phyloP scores from a whole-genome alignment of 2,329 filamentous ascomycete genomes.

The Apiospora kogelbergensis region DNA sequence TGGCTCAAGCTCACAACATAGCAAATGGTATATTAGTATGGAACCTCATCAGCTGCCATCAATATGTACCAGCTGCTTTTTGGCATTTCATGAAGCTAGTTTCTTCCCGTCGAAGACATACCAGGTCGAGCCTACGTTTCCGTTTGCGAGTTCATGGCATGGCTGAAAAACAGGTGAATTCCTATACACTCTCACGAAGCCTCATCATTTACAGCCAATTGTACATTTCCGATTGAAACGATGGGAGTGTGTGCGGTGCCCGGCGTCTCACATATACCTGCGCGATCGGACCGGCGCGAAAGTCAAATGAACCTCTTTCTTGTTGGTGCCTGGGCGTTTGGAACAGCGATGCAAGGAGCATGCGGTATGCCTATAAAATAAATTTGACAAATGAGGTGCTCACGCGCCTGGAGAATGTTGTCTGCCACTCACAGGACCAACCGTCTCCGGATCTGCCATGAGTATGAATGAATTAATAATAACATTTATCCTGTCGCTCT shows the following conservation, averaged over 20 bases:
- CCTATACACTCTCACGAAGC: too few species aligned
- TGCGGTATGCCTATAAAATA: background rate
- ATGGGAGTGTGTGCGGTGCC: background rate
- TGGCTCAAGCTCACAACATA: background rate
- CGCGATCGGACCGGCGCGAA: background rate
- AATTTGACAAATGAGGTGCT: background rate
- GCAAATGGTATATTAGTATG: too few species aligned
- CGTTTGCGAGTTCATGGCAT: background rate
- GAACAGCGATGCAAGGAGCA: background rate
- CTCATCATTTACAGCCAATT: background rate
- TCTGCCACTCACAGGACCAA: background rate
- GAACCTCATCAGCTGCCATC: too few species aligned
- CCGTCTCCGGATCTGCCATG: background rate
- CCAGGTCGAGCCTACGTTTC: too few species aligned
- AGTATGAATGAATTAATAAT: background rate
- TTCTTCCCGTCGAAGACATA: background rate
- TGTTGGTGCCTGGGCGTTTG: background rate
- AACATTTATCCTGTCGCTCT: slow-evolving; percentile 10
- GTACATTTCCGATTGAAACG: background rate
- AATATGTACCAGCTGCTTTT: too few species aligned
- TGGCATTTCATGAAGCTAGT: background rate
- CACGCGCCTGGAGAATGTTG: background rate
- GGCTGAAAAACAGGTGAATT: background rate
- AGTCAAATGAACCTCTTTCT: background rate
- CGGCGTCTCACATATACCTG: background rate